phyloP scores from a whole-genome alignment of 2,329 filamentous ascomycete genomes.

The Phialophora verrucosa region DNA sequence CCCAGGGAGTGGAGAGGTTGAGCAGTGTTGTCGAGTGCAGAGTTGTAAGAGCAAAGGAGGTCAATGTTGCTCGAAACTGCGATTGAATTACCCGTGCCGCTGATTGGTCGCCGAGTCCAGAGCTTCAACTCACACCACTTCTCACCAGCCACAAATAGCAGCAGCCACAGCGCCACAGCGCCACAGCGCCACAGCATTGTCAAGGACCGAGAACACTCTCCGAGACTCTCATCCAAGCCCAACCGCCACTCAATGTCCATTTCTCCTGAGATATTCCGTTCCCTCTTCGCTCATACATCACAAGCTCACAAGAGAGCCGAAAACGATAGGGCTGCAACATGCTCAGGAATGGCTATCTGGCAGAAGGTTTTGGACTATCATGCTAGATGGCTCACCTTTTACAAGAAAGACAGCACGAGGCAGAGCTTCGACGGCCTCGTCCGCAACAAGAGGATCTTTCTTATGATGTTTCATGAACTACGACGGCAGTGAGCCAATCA shows the following conservation, averaged over 20 bases:
- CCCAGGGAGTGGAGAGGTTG: constrained; percentile 27
- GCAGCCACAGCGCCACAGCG: background rate
- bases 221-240: background rate
- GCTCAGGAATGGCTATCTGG: background rate
- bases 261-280: background rate
- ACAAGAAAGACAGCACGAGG: background rate
- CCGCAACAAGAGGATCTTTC: background rate
- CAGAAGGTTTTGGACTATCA: background rate
- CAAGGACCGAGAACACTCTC: background rate
- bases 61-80: constrained; percentile 24
- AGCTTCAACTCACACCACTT: constrained; percentile 20
- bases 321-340: background rate
- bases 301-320: background rate
- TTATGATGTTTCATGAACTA: background rate
- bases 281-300: background rate
- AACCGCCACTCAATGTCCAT: background rate
- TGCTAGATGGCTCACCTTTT: background rate
- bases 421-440: background rate
- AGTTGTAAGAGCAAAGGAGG: constrained; percentile 17
- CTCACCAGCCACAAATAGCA: background rate
- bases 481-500: background rate
- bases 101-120: constrained; percentile 5
- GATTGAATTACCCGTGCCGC: constrained; percentile 1
- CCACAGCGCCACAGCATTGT: background rate
- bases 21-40: constrained; percentile 23